Base-by-base conservation (phyloP, 169 alveolate species). In the Eimeria zaria region DNA sequence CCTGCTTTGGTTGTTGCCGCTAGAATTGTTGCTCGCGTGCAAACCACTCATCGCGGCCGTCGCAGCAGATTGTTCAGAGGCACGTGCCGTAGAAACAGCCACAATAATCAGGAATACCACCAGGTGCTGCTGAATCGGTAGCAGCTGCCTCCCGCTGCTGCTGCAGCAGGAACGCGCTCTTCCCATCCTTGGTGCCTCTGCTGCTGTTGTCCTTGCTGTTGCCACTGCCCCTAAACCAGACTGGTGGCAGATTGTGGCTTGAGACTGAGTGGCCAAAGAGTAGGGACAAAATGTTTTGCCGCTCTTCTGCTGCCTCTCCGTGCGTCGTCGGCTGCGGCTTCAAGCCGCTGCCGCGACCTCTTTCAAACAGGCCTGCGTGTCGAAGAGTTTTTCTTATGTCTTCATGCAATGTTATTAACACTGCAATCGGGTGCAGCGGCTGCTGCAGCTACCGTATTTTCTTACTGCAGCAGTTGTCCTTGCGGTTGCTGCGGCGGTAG, bases 291-390 rank as follows among this genome's bases (percentile, higher is more conserved):
- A 64, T n/a, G 41, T 64, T 64, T 27, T 14, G 84, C 33, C 39
- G 84, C 84, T 7, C 33, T 11, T 73, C 46, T 69, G 80, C 80
- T n/a, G 80, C 46, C 30, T 53, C 24, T 39, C 33, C 53, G 22
- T 74, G 36, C 60, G 20, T 20, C 33, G 85, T 74, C 85, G 85
- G 85, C 85, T 44, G 62, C 85, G 85, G 85, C 53, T 46, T 14
- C 62, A 74, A 41, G 62, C 85, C 39, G 85, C 60, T 8, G 80
- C 62, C 16, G 62, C 22, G 39, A 3, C 5, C 60, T 22, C 39
- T 36, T 74, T 12, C 58, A 74, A 74, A n/a, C 14, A 5, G 1
- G 3, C 78, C 78, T 22, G 8, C 48, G 44, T 14, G 48, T 22
- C 1, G 12, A 39, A 39, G 48, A 18, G 60, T 0, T 30, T 16